A percentile compares a stretch with the other conserved stretches of the same genome.
Conservation (phyloP, 495 filamentous ascomycete genomes). For the Aspergillus olivimuriae region DNA sequence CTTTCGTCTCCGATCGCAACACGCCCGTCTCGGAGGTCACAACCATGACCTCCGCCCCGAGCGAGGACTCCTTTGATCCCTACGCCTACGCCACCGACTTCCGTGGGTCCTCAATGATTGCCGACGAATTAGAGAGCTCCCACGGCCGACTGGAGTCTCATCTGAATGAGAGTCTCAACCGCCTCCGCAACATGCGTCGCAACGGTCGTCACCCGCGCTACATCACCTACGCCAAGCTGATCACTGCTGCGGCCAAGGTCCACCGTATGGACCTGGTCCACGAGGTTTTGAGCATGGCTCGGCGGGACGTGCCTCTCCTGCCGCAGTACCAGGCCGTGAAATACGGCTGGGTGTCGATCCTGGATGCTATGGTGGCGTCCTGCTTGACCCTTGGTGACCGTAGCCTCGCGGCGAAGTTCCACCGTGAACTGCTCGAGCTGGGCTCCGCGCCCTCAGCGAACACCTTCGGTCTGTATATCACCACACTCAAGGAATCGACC, state of each 20-base stretch:
- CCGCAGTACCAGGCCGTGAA: slow-evolving; percentile 76
- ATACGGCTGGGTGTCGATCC: slow-evolving; percentile 89
- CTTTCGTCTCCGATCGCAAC: slow-evolving; percentile 26
- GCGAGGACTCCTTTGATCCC: slow-evolving; percentile 79
- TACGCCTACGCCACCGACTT: slow-evolving; percentile 86
- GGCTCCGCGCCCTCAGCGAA: slow-evolving; percentile 90
- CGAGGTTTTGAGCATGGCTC: slow-evolving; percentile 82
- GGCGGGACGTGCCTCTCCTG: slow-evolving; percentile 76
- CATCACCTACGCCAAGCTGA: slow-evolving; percentile 92
- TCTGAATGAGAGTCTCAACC: slow-evolving; percentile 71
- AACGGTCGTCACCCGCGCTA: slow-evolving; percentile 88
- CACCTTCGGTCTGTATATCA: slow-evolving; percentile 97
- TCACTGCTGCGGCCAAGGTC: slow-evolving; percentile 80
- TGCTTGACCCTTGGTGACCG: slow-evolving; percentile 81
- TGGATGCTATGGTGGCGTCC: slow-evolving; percentile 93
- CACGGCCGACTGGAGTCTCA: slow-evolving; percentile 59
- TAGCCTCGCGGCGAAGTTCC: slow-evolving; percentile 70
- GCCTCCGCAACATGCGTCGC: slow-evolving; percentile 88
- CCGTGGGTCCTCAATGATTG: slow-evolving; percentile 83
- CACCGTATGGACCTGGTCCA: slow-evolving; percentile 71
- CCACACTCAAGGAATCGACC: slow-evolving; percentile 89
- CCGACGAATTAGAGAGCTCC: slow-evolving; percentile 74
- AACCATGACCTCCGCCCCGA: slow-evolving; percentile 36
- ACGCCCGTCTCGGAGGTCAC: slow-evolving; percentile 37
- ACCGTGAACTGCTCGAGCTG: slow-evolving; percentile 82